These are phyloP conservation scores for Potentilla sterilis DNA, from an alignment of 306 rosid species.

Conservation along the genomic window DNA sequence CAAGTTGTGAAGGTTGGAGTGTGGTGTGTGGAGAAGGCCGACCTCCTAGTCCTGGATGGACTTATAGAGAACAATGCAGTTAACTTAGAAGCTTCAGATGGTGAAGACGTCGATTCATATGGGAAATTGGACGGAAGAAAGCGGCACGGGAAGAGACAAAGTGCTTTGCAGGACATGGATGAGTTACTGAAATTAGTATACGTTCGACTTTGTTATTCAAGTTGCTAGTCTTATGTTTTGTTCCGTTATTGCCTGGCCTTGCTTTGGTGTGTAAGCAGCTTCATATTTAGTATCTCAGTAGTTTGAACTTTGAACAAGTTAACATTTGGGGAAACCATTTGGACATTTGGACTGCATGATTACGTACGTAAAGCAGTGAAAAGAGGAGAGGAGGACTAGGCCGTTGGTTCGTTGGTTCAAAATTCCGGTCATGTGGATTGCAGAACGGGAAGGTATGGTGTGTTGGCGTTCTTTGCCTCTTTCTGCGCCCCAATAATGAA, in stretches of 20 bases:
- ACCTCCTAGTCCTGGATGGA: not conserved
- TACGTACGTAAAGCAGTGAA: not conserved
- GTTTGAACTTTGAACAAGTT: not conserved
- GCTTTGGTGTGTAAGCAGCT: not conserved
- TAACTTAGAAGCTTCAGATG: not conserved
- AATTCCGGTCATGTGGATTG: not conserved
- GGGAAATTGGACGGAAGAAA: not conserved
- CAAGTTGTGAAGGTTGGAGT: not conserved
- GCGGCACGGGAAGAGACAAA: not conserved
- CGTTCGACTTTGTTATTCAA: no score
- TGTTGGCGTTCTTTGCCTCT: no score
- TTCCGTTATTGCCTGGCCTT: no score
- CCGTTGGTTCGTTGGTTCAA: not conserved
- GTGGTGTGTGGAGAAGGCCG: not conserved
- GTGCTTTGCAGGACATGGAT: not conserved
- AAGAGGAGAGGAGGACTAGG: not conserved
- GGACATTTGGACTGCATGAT: not conserved
- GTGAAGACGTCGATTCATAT: not conserved
- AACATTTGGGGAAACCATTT: no score
- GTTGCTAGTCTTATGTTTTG: no score
- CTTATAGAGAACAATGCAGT: not conserved
- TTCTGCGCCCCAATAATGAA: no score
- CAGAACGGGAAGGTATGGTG: no score
- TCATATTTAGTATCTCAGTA: not conserved
- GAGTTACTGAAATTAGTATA: not conserved